Base-by-base conservation (phyloP, 2,329 filamentous ascomycete genomes). In the Achaetomium macrosporum region DNA sequence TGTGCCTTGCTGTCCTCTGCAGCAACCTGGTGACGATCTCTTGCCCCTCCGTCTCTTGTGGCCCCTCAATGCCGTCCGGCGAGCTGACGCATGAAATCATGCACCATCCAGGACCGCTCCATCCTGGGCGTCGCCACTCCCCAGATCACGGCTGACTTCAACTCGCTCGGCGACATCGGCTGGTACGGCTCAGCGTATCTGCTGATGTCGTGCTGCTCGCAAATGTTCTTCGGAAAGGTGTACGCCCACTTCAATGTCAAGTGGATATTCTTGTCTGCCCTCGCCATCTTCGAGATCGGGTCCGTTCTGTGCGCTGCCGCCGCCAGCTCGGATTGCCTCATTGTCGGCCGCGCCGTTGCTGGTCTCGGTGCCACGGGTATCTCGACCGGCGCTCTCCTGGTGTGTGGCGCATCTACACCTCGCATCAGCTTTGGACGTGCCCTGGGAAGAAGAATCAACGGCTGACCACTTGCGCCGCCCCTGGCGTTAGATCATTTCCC, bases 291-390 rank as follows among this genome's bases (percentile, higher is more conserved):
- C 51, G 61, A 65, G 55, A 43, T 69, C 17, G 69, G 68, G 7
- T 69, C 66, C n/a, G 57, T 68, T 4, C 57, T 71, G 25, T 69
- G 68, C 50, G 69, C 62, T 8, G 59, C 63, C 4, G 67, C 69
- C 40, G 64, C 66, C 5, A 62, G 52, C 15, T 69, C 67, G 11
- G 53, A 57, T 7, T 50, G 59, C 6, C 60, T 71, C 13, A 71
- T 70, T 41, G 58, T 68, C 30, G 69, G 68, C 4, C 65, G 69
- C 39, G 66, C 67, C 12, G 59, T 71, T 29, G 64, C 66, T 49
- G 69, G 69, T 40, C 54, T 69, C 13, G 68, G 69, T 41, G 60
- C 61, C 41, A 61, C 65, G 4, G 59, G 68, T 1, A 63, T 70
- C 50, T 57, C 67, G 5, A 64, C 65, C 0, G 68, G 68, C 19